Evolutionary conservation across 2,329 filamentous ascomycete genomes (phyloP).

Genomic region (Sporothrix humicola): DNA sequence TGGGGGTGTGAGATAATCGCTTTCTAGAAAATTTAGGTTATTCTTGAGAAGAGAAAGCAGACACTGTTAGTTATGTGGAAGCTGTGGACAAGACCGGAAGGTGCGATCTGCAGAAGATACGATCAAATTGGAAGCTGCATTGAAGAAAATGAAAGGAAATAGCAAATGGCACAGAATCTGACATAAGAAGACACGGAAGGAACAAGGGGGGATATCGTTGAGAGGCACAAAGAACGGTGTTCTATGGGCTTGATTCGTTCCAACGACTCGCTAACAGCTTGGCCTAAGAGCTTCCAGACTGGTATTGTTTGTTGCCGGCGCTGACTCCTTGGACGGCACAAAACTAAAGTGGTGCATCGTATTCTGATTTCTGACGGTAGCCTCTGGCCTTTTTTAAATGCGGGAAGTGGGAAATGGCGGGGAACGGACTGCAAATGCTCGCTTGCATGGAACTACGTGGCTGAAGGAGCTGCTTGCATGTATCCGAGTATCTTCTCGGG

Average conservation of each 20-base stretch:
- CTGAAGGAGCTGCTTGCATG: neutral
- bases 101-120: constrained; percentile 5
- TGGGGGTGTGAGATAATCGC: neutral
- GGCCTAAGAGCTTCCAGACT: neutral
- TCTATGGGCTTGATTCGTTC: too few species aligned
- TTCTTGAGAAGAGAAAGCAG: neutral
- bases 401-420: neutral
- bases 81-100: neutral
- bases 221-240: neutral
- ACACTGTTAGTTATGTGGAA: neutral
- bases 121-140: constrained; percentile 9
- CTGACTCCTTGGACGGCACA: constrained; percentile 2
- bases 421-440: neutral
- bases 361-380: neutral
- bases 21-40: neutral
- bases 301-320: neutral
- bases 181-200: neutral
- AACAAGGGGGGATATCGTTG: neutral
- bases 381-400: neutral
- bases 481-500: too few species aligned
- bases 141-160: neutral
- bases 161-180: neutral
- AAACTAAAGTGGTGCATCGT: neutral
- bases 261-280: neutral
- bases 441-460: neutral